Evolutionary conservation across 1,139 yeast species (phyloP), one percentile per base, ranked within the genome.

Genomic region (Scheffersomyces quercinus): DNA sequence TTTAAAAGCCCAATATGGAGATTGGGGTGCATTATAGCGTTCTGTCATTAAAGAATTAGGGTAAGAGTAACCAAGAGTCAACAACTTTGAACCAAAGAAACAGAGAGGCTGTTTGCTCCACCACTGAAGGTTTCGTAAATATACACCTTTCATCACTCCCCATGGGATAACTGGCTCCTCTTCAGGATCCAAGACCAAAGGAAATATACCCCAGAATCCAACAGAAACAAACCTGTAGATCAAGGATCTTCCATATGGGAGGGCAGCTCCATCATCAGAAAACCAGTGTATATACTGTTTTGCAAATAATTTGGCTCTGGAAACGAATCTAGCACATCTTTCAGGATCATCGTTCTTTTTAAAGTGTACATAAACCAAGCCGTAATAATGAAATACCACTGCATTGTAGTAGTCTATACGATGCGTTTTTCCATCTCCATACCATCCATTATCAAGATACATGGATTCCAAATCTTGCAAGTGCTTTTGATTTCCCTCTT

Each of bases 161-260:
- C 53, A 50, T 8, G 49, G 48, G 16, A 50, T 37, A 5, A 30
- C 29, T 8, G 51, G 50, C 9, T 33, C 36, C 20, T 40, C 40
- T n/a, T 55, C 51, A 28, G 44, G 42, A n/a, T 51, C 55, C 1
- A 55, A 47, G 5, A 43, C 39, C 38, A 47, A 50, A 2, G 65
- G 62, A 32, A 54, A 43, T 8, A 53, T 53, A 4, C 63, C 64
- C 67, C 67, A 62, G 41, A 62, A 61, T 10, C 56, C 52, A 5
- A 55, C 58, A 11, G 50, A 49, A 1, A 65, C 62, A 47, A 58
- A 62, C 29, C 63, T 49, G 42, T 62, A 62, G 3, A 60, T 59
- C 39, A 62, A 43, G 36, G 64, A 57, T 30, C 67, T 75, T 61
- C 89, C 90, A 95, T 95, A 86, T 68, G 93, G 93, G 64, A 87